phyloP scores from a whole-genome alignment of 257 asterid species.

The Asclepias syriaca region DNA sequence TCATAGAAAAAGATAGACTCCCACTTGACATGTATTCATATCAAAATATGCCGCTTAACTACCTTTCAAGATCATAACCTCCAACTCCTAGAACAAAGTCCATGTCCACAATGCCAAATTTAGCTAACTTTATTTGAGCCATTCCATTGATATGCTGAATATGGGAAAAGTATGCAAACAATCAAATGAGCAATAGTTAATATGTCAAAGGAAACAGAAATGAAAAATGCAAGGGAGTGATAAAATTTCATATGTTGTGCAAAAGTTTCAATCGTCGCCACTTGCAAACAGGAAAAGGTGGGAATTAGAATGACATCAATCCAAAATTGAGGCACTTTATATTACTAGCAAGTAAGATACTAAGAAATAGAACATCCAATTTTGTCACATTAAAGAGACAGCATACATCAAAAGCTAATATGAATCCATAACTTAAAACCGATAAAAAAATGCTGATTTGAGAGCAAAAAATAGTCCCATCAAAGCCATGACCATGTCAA shows the following conservation, averaged over 20 bases:
- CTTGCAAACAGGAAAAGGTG: background rate
- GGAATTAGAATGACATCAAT: background rate
- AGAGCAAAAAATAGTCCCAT: background rate
- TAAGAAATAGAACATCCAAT: background rate
- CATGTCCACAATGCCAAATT: constrained; percentile 81
- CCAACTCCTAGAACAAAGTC: constrained; percentile 94
- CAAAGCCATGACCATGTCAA: background rate
- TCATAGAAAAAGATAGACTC: constrained; percentile 11
- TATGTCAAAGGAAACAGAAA: background rate
- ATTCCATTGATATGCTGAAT: constrained; percentile 80
- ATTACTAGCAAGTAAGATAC: background rate
- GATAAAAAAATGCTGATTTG: background rate
- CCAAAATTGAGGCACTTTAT: background rate
- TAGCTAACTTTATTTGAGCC: constrained; percentile 74
- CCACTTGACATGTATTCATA: background rate
- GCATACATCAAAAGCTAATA: no score
- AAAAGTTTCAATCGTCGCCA: background rate
- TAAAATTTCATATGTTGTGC: background rate
- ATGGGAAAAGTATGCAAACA: constrained; percentile 4
- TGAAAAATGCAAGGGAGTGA: background rate
- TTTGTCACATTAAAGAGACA: background rate
- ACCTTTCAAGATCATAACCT: constrained; percentile 98
- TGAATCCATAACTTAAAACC: background rate
- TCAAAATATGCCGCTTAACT: background rate
- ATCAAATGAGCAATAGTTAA: background rate